These are phyloP conservation scores for Astrothelium macrocarpum DNA, from an alignment of 495 filamentous ascomycete species.

Conservation along the genomic window DNA sequence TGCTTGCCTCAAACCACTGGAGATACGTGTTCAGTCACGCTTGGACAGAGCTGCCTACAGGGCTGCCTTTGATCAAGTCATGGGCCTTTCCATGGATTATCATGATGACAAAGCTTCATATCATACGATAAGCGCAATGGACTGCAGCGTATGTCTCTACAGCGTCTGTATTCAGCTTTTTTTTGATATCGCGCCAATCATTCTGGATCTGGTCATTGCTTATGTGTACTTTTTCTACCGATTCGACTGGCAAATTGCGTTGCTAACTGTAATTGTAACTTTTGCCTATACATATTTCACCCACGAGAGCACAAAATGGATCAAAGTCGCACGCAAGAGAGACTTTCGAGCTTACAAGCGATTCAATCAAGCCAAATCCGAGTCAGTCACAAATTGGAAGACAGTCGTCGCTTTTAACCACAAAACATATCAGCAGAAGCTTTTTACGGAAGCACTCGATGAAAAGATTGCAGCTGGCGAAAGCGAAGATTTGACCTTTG, in stretches of 20 bases:
- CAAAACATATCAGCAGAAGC: conserved; percentile 51
- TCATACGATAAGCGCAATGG: conserved; percentile 58
- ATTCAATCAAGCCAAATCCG: conserved; percentile 44
- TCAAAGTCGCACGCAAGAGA: conserved; percentile 18
- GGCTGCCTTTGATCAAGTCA: conserved; percentile 63
- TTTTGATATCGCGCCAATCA: conserved; percentile 59
- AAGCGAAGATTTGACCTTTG: conserved; percentile 24
- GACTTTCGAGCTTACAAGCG: conserved; percentile 8
- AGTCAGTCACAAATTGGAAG: conserved; percentile 57
- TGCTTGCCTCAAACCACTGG: background rate
- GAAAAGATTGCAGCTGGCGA: conserved; percentile 21
- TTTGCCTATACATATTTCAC: conserved; percentile 50
- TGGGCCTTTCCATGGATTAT: conserved; percentile 70
- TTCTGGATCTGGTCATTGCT: conserved; percentile 60
- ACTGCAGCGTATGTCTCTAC: conserved; percentile 53
- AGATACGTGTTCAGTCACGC: conserved; percentile 46
- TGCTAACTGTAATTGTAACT: conserved; percentile 55
- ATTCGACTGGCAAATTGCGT: conserved; percentile 66
- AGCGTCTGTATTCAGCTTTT: conserved; percentile 56
- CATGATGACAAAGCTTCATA: conserved; percentile 65
- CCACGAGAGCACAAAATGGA: conserved; percentile 22
- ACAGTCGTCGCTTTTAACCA: conserved; percentile 66
- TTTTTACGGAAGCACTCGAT: conserved; percentile 40
- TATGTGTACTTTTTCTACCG: conserved; percentile 57
- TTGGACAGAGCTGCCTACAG: conserved; percentile 50